These are phyloP conservation scores for Carpinus viminea DNA, from an alignment of 306 rosid species.

Conservation along the genomic window DNA sequence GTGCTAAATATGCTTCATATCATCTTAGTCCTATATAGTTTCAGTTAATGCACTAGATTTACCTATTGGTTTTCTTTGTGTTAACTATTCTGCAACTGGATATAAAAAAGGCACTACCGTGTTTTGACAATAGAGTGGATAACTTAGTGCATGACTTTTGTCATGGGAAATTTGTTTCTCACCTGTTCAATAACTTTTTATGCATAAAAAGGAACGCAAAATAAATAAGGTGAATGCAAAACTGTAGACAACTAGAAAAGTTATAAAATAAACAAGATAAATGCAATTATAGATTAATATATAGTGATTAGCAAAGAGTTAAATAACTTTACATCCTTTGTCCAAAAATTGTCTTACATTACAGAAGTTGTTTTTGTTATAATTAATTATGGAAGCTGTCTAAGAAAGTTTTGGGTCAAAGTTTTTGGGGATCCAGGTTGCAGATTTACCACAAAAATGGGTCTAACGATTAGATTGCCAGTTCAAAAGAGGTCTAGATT, in stretches of 20 bases:
- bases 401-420: not conserved
- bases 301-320: not conserved
- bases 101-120: not conserved
- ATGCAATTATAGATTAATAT: not conserved
- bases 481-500: conserved; percentile 1
- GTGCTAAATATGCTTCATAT: not conserved
- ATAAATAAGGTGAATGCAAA: conserved; percentile 2
- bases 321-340: not conserved
- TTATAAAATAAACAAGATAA: not conserved
- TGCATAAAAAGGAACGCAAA: not conserved
- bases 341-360: not conserved
- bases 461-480: not conserved
- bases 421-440: not conserved
- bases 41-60: not conserved
- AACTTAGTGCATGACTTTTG: not conserved
- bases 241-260: not conserved
- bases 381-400: not conserved
- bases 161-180: not conserved
- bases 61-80: not conserved
- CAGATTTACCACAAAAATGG: not conserved
- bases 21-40: not conserved
- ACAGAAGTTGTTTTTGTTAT: not conserved
- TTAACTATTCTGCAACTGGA: conserved; percentile 2
- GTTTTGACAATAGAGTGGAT: not conserved
- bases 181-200: not conserved